Base-by-base conservation (phyloP, 176 grass and related monocot species). In the Aegilops umbellulata region DNA sequence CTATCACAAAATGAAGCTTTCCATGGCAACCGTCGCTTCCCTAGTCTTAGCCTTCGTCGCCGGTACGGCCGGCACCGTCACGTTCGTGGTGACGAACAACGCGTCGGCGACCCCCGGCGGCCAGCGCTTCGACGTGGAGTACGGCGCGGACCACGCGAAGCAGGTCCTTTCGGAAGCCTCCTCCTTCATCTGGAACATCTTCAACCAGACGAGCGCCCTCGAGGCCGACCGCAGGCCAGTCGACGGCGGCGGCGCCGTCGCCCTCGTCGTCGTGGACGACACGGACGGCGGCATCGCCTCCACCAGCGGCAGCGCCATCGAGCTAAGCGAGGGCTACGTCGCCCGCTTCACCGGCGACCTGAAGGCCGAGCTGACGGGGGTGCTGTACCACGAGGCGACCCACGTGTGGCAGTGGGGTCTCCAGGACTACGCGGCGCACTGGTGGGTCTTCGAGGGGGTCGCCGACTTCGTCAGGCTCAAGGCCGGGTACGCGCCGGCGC, bases 1-100 rank as follows among this genome's bases (percentile, higher is more conserved):
- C 53, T 36, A 72, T 38, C 38, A 25, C 23, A 74, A 26, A 27
- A 74, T 74, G 41, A 27, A 47, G 41, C 41, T 47, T 49, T 47
- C 23, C 5, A 27, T 74, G 41, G 41, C 41, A 27, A 0, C 23
- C 7, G 38, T 46, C 23, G 39, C 70, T 46, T 16, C 70, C 23
- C 39, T 74, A 27, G 39, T 74, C 12, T 3, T 74, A 27, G 23
- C 41, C n/a, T 74, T 74, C 41, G 41, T 27, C 41, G 14, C 14
- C 13, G 3, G 41, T 7, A 57, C 78, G 8, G 42, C 63, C 12
- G 31, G n/a, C 12, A 83, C 83, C 7, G 80, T 89, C 19, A 53
- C 88, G 34, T 93, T 73, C 24, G 71, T 85, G 70, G 91, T 66
- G 14, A 74, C 60, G 72, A 93, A 93, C 85, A 90, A 85, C 47